Evolutionary conservation across 352 stramenopile genomes (phyloP).

Genomic region (Pythium oligandrum): DNA sequence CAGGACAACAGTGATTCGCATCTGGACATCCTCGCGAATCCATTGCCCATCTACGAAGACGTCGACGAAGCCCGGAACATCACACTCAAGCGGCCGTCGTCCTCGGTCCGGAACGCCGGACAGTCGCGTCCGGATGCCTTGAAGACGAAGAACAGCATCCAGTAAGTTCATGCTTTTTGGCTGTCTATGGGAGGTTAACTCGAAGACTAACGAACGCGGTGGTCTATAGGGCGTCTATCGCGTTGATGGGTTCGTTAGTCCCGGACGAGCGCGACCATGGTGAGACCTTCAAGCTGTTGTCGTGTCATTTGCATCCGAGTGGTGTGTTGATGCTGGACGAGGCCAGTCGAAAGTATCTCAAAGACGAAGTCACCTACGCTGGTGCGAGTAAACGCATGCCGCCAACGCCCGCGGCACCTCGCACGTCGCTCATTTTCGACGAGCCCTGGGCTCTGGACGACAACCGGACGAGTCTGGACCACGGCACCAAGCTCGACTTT

Average conservation of each 20-base stretch:
- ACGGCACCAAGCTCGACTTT: slow-evolving; percentile 31
- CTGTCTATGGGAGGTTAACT: neutral
- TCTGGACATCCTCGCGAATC: slow-evolving; percentile 43
- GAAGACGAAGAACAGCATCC: slow-evolving; percentile 67
- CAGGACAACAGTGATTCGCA: slow-evolving; percentile 5
- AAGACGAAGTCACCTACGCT: slow-evolving; percentile 6
- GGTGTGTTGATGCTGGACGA: slow-evolving; percentile 79
- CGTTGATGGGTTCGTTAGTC: slow-evolving; percentile 76
- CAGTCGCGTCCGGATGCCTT: slow-evolving; percentile 2
- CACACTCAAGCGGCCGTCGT: slow-evolving; percentile 28
- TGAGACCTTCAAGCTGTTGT: slow-evolving; percentile 83
- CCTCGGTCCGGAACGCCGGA: slow-evolving; percentile 2
- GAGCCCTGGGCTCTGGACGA: neutral
- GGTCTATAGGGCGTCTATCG: slow-evolving; percentile 52
- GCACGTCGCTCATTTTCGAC: slow-evolving; percentile 20
- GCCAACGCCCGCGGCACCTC: slow-evolving; percentile 19
- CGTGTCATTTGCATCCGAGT: slow-evolving; percentile 64
- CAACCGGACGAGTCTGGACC: slow-evolving; percentile 1
- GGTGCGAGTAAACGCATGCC: neutral
- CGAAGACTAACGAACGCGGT: neutral
- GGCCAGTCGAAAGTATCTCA: slow-evolving; percentile 66
- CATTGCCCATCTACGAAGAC: slow-evolving; percentile 58
- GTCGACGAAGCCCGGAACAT: slow-evolving; percentile 62
- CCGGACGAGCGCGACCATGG: slow-evolving; percentile 73
- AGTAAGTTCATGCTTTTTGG: slow-evolving; percentile 25